Evolutionary conservation across 495 filamentous ascomycete genomes (phyloP).

Genomic region (Penicillium paxilli): DNA sequence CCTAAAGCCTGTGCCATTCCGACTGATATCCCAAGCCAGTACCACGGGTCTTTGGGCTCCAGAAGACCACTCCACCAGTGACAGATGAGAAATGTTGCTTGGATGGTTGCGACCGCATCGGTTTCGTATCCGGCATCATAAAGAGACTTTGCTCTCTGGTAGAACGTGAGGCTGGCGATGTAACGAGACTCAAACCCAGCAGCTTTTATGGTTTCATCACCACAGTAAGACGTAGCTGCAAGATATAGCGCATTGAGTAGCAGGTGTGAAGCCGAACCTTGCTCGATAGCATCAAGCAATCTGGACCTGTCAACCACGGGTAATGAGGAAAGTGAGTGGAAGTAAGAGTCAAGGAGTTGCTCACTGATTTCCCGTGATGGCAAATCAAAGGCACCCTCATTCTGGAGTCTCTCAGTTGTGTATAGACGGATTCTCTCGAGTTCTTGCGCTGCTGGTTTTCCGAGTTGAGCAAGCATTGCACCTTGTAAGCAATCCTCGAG

Average conservation of each 20-base stretch:
- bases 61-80: constrained; percentile 25
- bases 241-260: constrained; percentile 18
- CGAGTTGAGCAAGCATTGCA: constrained; percentile 1
- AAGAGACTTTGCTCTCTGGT: constrained; percentile 21
- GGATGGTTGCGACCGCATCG: constrained; percentile 20
- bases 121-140: constrained; percentile 28
- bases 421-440: background rate
- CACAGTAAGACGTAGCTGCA: constrained; percentile 14
- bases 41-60: constrained; percentile 25
- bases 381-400: constrained; percentile 11
- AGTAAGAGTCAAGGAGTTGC: constrained; percentile 11
- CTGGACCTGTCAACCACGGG: constrained; percentile 11
- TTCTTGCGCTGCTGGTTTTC: background rate
- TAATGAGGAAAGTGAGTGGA: constrained; percentile 10
- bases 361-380: constrained; percentile 7
- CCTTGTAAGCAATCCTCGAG: constrained; percentile 15
- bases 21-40: constrained; percentile 20
- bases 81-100: constrained; percentile 18
- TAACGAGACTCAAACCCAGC: constrained; percentile 26
- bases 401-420: background rate
- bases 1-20: constrained; percentile 23
- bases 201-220: constrained; percentile 9
- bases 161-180: constrained; percentile 21
- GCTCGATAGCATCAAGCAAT: constrained; percentile 3
- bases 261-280: constrained; percentile 6